Base-by-base conservation (phyloP, 2,329 filamentous ascomycete genomes). In the Claviceps sp. region DNA sequence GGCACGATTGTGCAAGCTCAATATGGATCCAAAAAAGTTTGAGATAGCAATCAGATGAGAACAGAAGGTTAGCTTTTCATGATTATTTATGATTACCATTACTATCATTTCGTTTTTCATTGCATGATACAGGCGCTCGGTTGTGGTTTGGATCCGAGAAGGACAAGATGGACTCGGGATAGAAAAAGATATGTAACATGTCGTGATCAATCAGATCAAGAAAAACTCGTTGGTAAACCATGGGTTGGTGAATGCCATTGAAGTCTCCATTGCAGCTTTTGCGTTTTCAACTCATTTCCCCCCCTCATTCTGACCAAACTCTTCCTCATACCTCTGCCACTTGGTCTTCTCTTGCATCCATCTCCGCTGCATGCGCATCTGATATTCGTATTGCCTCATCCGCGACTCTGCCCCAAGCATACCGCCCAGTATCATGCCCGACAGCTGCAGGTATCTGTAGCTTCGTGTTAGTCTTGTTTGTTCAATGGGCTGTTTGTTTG, bases 1-100 rank as follows among this genome's bases (percentile, higher is more conserved):
- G 22, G 89, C 88, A 16, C 84, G 91, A 61, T 74, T 98, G 52
- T 93, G 89, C 72, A 95, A 86, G 74, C 84, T 97, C 66, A 96
- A 96, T 68, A 97, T 98, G 91, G 87, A 95, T 63, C 86, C 89
- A 3, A 84, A 86, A 65, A 77, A 85, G 55, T 96, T 96, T 64
- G 74, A 75, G 59, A 56, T 62, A 41, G 53, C 66, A 18, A 62
- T 63, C 47, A 70, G 66, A 60, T 70, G 48, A 60, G 64, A 26
- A 26, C 24, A 38, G 36, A 46, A 48, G 49, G 42, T 7, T 41
- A 30, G 20, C 8, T 45, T 36, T 24, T 26, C n/a, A 8, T 44
- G 26, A 6, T 44, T 44, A 9, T 24, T 24, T 26, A 11, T 44
- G 2, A 14, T 44, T 44, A 6, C 13, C 14, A 24, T 22, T 34